Evolutionary conservation across 352 stramenopile species (phyloP).

Genomic region (Thraustochytrium striatum): DNA sequence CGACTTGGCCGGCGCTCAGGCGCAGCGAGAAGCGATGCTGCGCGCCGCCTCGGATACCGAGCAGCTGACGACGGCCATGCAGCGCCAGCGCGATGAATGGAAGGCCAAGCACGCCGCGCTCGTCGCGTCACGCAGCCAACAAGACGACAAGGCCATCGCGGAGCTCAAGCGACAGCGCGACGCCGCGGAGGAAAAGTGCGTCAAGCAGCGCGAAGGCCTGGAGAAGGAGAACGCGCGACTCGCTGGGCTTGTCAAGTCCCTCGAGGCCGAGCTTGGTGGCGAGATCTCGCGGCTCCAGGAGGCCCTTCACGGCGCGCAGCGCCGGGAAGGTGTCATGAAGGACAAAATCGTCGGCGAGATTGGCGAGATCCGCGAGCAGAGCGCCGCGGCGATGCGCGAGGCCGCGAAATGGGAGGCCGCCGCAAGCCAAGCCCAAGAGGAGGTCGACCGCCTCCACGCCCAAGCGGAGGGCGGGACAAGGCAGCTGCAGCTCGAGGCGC

Average conservation of each 20-base stretch:
- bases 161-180: constrained; percentile 8
- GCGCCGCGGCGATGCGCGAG: neutral
- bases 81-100: constrained; percentile 15
- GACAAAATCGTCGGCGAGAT: neutral
- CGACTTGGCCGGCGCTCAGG: constrained; percentile 4
- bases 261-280: neutral
- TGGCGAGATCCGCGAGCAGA: neutral
- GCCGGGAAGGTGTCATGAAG: too few relatives aligned
- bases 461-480: too few relatives aligned
- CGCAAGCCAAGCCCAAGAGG: neutral
- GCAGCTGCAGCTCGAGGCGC: too few relatives aligned
- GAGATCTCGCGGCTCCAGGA: too few relatives aligned
- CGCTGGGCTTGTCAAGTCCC: neutral
- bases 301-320: neutral
- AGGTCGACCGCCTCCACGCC: too few relatives aligned
- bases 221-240: neutral
- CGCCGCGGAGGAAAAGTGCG: neutral
- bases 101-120: neutral
- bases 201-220: neutral
- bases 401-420: neutral
- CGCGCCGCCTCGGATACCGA: constrained; percentile 17
- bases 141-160: neutral
- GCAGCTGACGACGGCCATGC: constrained; percentile 13
- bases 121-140: neutral
- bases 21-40: constrained; percentile 8